Base-by-base conservation (phyloP, 495 filamentous ascomycete species). In the Penicillium subrubescens region DNA sequence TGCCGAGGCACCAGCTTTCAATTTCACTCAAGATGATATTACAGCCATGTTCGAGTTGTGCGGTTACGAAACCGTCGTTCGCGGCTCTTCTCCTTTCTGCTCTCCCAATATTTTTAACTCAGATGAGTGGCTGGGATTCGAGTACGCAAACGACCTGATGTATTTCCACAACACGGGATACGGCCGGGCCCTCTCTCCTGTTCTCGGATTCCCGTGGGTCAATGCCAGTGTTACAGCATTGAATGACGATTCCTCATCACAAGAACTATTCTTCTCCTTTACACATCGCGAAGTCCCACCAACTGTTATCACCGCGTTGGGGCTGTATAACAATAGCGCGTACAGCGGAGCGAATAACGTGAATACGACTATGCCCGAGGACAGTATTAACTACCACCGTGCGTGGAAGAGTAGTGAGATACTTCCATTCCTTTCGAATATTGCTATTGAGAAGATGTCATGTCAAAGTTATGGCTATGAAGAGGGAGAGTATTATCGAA, bases 51-150 rank as follows among this genome's bases (percentile, higher is more conserved):
- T 72, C 60, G 61, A 69, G 67, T 57, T 72, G 0, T 72, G 70
- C 64, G 70, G 70, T n/a, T 69, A 72, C 57, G 70, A 72, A 43
- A 72, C 67, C 44, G 70, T 72, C 37, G 69, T 72, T 50, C 63
- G 70, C 4, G 70, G 70, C 7, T 60, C 51, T 14, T 72, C 70
- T 3, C 64, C 67, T 15, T 72, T 69, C 57, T 72, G 70, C 57
- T 64, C 70, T 0, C 44, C 29, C 15, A n/a, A 21, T 17, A 60
- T 72, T 3, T 69, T 72, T 59, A 60, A 55, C 6, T 19, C 61
- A 2, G 58, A 67, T 43, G 70, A 72, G 37, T 72, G 70, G 70
- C 64, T 72, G n/a, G 57, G 58, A 27, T 72, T 69, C 23, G 70
- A 72, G 54, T 72, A 72, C 53, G 62, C 63, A 8, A 68, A 67